Percentiles rank a stretch among this genome's conserved stretches.
Conservation (phyloP, 345 rosid genomes). For the Arabidopsis thaliana region TAIR10.1 NC_003075.7:9235501-9236000, state of each 20-base stretch:
- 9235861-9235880: conserved; percentile 71
- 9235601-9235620: conserved; percentile 26
- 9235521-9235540: conserved; percentile 35
- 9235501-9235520: conserved; percentile 94
- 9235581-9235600: conserved; percentile 33
- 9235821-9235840: conserved; percentile 94
- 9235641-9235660: conserved; percentile 10
- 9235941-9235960: conserved; percentile 16
- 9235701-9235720: not conserved
- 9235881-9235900: conserved; percentile 33
- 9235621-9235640: conserved; percentile 28
- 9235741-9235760: conserved; percentile 12
- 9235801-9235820: conserved; percentile 16
- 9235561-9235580: conserved; percentile 18
- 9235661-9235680: conserved; percentile 22
- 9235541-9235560: conserved; percentile 19
- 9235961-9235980: conserved; percentile 19
- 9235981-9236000: conserved; percentile 77
- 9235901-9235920: conserved; percentile 31
- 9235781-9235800: not conserved
- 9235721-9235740: not conserved
- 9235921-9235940: not conserved
- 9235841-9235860: conserved; percentile 99
- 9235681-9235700: not conserved
- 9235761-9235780: not conserved